Base-by-base conservation (phyloP, 2,329 filamentous ascomycete genomes). In the Monosporascus cannonballus region DNA sequence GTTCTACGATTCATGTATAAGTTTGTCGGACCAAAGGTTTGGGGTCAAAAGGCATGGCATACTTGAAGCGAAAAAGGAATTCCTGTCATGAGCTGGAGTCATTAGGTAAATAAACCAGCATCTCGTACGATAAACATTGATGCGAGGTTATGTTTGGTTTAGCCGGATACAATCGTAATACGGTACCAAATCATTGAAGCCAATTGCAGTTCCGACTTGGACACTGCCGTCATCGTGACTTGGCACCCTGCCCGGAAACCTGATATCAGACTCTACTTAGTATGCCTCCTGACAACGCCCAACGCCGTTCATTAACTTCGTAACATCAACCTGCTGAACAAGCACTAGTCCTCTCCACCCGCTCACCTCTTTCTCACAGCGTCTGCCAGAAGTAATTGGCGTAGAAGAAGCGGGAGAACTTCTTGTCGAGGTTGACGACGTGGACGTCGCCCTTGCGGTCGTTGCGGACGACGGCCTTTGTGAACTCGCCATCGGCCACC, bases 381-480 rank as follows among this genome's bases (percentile, higher is more conserved):
- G 85, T 93, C 64, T 90, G 81, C 94, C 94, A 99, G 67, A 97
- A 95, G 69, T 96, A 96, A 64, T 96, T 95, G 22, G 92, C 90
- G 65, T 96, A 96, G 67, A 95, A 96, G 69, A 88, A 93, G 56
- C 86, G 81, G 54, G 89, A 93, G 69, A 96, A 92, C 73, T 94
- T 96, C 63, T 88, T 85, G 64, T 97, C 92, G 69, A 99, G 85
- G 65, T 96, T 96, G 55, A 99, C 86, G 48, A 97, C 89, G 68
- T 96, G 90, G 49, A 97, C 90, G 68, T 97, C 92, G 8, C 91
- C 92, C 74, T 91, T 93, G 59, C 84, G 80, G 55, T 86, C 85
- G 67, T 96, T 96, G 56, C 90, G 78, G 59, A 97, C 86, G 18
- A 96, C 81, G 1, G 92, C 93, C 66, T 89, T 89, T 61, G 81